phyloP scores from a whole-genome alignment of 1,284 basidiomycete species.

The Puccinia coronata region DNA sequence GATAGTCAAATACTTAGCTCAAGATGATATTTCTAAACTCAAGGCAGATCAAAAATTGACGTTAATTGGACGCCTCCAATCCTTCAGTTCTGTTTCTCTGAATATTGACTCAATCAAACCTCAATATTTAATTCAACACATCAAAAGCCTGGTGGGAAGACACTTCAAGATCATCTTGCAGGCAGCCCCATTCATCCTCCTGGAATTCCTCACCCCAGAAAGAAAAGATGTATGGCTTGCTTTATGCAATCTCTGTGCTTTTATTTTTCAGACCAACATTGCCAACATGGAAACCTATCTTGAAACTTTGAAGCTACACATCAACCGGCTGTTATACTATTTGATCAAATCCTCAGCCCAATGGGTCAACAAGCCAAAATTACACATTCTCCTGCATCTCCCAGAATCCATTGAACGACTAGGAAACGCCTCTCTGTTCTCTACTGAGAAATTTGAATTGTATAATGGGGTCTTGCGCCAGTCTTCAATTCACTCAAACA shows the following conservation, averaged over 20 bases:
- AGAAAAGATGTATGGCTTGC: slow-evolving; percentile 57
- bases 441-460: neutral
- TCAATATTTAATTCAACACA: slow-evolving; percentile 57
- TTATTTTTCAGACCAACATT: slow-evolving; percentile 60
- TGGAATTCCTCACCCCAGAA: slow-evolving; percentile 54
- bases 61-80: neutral
- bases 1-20: neutral
- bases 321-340: slow-evolving; percentile 57
- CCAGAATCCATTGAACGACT: slow-evolving; percentile 49
- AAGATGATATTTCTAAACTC: neutral
- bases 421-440: neutral
- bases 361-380: slow-evolving; percentile 13
- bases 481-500: slow-evolving; percentile 25
- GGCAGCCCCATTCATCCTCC: slow-evolving; percentile 59
- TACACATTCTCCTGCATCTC: slow-evolving; percentile 15
- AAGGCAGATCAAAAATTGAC: neutral
- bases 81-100: neutral
- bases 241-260: slow-evolving; percentile 57
- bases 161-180: slow-evolving; percentile 60
- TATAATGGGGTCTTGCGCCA: slow-evolving; percentile 11
- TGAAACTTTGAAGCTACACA: slow-evolving; percentile 50
- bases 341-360: slow-evolving; percentile 56
- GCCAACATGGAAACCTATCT: slow-evolving; percentile 53
- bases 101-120: slow-evolving; percentile 24
- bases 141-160: slow-evolving; percentile 58